Evolutionary conservation across 2,329 filamentous ascomycete species (phyloP), one percentile per base, ranked within the genome.

Genomic region (Pyrenochaeta sp.): DNA sequence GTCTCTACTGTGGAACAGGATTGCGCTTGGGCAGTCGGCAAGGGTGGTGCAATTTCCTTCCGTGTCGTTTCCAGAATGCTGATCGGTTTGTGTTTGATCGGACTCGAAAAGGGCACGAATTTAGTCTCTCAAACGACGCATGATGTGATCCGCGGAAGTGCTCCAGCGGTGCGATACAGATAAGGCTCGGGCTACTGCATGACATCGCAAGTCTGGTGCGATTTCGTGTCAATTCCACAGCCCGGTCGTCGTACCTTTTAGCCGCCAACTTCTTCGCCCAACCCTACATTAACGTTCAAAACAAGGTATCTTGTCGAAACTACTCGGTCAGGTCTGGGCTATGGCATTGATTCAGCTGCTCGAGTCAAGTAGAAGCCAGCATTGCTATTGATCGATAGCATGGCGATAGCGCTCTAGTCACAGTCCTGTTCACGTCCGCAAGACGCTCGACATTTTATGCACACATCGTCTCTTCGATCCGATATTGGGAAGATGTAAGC

Each of bases 141-240:
- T 9, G 15, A 47, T 27, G 39, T 34, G 47, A 45, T 25, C 32
- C 39, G 44, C 54, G 9, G 28, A 30, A 9, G 56, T 42, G 50
- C 36, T 24, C 39, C 43, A 19, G 19, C 54, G 54, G 50, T 50
- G 43, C 34, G 54, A 32, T 39, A 30, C 34, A 34, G 48, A 53
- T 47, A 59, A 42, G n/a, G 45, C 53, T 52, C 28, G 39, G 37
- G 42, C 40, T 57, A 50, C 58, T 61, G 58, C 58, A 54, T 50
- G 54, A 61, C 58, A 61, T 58, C 15, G 19, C 50, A 54, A 58
- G 47, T 46, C 52, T 59, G 54, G 54, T 57, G 53, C 44, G 27
- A 22, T 46, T 47, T 22, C 27, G 27, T 52, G 42, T 28, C 47
- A 43, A 39, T 9, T 30, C 32, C 36, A 24, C 15, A 50, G 40